phyloP scores from a whole-genome alignment of 2,329 filamentous ascomycete genomes.

The Epichloe gansuensis region DNA sequence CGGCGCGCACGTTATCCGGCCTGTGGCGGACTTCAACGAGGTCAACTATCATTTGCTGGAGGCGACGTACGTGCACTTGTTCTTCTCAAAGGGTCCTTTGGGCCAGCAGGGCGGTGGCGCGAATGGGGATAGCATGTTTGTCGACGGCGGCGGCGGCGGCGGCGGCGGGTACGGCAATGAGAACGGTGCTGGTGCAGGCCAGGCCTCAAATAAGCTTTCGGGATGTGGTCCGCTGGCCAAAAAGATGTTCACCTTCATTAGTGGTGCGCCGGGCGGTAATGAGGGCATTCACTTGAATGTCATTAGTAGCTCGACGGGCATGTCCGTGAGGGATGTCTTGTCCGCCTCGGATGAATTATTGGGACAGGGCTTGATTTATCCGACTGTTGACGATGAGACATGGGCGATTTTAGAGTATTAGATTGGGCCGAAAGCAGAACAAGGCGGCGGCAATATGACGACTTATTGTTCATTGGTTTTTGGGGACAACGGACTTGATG shows the following conservation, averaged over 20 bases:
- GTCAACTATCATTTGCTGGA: conserved; percentile 86
- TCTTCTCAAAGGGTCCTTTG: conserved; percentile 59
- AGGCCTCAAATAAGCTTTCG: conserved; percentile 26
- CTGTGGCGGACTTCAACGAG: conserved; percentile 78
- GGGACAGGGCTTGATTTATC: conserved; percentile 63
- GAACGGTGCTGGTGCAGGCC: conserved; percentile 27
- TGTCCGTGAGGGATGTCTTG: conserved; percentile 58
- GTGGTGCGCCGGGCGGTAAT: conserved; percentile 54
- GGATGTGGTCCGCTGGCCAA: conserved; percentile 44
- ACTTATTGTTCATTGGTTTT: background rate
- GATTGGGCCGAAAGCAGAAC: background rate
- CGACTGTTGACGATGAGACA: conserved; percentile 84
- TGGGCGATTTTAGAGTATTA: conserved; percentile 64
- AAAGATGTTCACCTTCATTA: conserved; percentile 60
- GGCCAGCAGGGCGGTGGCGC: conserved; percentile 24
- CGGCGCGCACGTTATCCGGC: conserved; percentile 66
- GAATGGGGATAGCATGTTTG: conserved; percentile 38
- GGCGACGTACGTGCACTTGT: conserved; percentile 76
- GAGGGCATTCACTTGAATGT: conserved; percentile 75
- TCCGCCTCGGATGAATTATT: conserved; percentile 73
- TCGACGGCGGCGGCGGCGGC: conserved; percentile 27
- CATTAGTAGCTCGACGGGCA: conserved; percentile 51
- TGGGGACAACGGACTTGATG: conserved; percentile 5
- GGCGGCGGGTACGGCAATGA: conserved; percentile 26
- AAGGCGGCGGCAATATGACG: background rate